A percentile compares a stretch with the other conserved stretches of the same genome.
Conservation (phyloP, 179 eudicot genomes). For the Vitellaria paradoxa region DNA sequence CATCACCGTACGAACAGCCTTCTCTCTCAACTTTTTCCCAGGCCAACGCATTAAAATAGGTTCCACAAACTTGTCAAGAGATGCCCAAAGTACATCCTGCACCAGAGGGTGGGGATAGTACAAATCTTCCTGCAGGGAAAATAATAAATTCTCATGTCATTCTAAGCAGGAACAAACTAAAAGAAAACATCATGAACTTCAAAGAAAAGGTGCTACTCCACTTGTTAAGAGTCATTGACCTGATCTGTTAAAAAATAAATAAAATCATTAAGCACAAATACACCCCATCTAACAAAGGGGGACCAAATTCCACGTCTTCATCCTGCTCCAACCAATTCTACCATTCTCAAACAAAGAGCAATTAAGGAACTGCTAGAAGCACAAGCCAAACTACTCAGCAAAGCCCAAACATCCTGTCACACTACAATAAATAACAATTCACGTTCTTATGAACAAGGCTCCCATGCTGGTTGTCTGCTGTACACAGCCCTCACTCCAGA, state of each 20-base stretch:
- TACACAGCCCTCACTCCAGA: too few species aligned
- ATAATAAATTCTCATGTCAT: background rate
- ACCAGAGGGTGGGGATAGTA: conserved; percentile 52
- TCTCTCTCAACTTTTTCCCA: conserved; percentile 46
- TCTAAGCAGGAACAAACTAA: background rate
- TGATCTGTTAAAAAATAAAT: background rate
- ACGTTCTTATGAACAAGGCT: too few species aligned
- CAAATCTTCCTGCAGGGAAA: conserved; percentile 48
- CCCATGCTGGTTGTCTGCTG: too few species aligned
- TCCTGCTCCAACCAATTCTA: too few species aligned
- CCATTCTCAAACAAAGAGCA: too few species aligned
- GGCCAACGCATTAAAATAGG: conserved; percentile 48
- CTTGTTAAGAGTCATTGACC: background rate
- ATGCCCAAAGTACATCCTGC: conserved; percentile 49
- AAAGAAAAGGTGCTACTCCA: background rate
- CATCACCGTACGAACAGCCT: conserved; percentile 34
- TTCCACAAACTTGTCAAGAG: conserved; percentile 41
- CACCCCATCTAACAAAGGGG: background rate
- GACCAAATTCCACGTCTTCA: background rate
- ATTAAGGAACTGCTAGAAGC: too few species aligned
- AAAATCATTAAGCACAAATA: background rate
- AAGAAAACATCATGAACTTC: background rate
- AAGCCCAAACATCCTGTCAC: too few species aligned
- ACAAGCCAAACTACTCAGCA: too few species aligned
- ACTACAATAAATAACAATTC: too few species aligned